Percentiles rank a stretch among this genome's conserved stretches.
Conservation (phyloP, 2,329 filamentous ascomycete species). For the Ophiobolus disseminans region DNA sequence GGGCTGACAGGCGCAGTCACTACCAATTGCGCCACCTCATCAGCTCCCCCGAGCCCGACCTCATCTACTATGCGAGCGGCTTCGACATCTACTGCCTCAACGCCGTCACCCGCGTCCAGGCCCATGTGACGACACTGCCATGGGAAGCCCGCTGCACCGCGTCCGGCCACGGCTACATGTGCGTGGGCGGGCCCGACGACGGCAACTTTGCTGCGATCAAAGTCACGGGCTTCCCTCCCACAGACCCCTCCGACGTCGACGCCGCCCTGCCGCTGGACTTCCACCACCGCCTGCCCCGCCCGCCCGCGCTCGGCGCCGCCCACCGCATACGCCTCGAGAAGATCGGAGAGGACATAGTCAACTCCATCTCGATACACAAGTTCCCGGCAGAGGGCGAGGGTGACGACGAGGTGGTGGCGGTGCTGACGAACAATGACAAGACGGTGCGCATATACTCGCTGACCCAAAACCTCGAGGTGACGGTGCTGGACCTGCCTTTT, state of each 20-base stretch:
- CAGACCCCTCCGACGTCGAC: conserved; percentile 61
- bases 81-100: conserved; percentile 65
- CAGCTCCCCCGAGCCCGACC: conserved; percentile 76
- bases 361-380: conserved; percentile 70
- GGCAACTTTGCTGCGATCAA: conserved; percentile 86
- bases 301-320: conserved; percentile 49
- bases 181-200: conserved; percentile 81
- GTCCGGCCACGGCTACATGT: conserved; percentile 87
- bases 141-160: conserved; percentile 81
- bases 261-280: conserved; percentile 63
- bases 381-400: conserved; percentile 50
- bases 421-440: conserved; percentile 89
- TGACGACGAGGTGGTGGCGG: conserved; percentile 70
- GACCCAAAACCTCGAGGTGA: conserved; percentile 69
- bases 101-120: conserved; percentile 73
- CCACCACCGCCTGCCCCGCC: conserved; percentile 35
- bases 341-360: conserved; percentile 70
- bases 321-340: conserved; percentile 60
- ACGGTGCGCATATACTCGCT: conserved; percentile 86
- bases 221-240: conserved; percentile 55
- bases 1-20: conserved; percentile 62
- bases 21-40: conserved; percentile 92
- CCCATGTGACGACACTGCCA: conserved; percentile 71
- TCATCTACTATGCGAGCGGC: conserved; percentile 85
- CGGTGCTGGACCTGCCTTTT: conserved; percentile 76